Evolutionary conservation across 2,329 filamentous ascomycete species (phyloP), one percentile per base, ranked within the genome.

Genomic region (Botrytis medusae): DNA sequence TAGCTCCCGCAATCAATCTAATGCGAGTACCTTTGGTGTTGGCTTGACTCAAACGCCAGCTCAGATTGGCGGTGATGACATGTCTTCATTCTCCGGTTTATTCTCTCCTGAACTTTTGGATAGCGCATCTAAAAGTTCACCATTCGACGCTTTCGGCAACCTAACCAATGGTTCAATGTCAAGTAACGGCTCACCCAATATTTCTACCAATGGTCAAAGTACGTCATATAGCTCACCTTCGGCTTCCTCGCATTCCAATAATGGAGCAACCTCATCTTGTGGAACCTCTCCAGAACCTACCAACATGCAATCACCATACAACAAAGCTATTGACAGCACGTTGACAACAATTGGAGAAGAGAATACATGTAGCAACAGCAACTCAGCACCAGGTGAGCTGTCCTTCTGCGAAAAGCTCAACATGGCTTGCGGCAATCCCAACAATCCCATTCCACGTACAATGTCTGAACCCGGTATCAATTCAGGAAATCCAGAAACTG

Each of bases 281-380:
- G 92, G 91, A 40, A 95, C 92, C 0, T 95, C 93, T 2, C 93
- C 93, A 1, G 92, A 95, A 81, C 91, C 93, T 1, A 89, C 86
- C 65, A 91, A 86, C 65, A 91, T 89, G 46, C 91, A 92, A 78
- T 95, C 92, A 25, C 93, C 91, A 40, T 7, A 84, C 86, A 79
- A 86, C 85, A 92, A 92, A 81, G 86, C 90, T 29, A 80, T 88
- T 59, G 90, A 91, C 63, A 87, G 73, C 75, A 88, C 87, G 0
- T 78, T 91, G 77, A 87, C 87, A 2, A 91, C 89, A 1, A 92
- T 92, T 79, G 89, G 89, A 71, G 89, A 91, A 79, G 91, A 79
- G 91, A 93, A 80, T 84, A 90, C 74, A 83, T 51, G 46, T 51
- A 48, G 61, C 29, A 87, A 75, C 78, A 81, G 29, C 75, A 71